Conservation (phyloP, 768 basidiomycete species). For the Rubroboletus satanas region DNA sequence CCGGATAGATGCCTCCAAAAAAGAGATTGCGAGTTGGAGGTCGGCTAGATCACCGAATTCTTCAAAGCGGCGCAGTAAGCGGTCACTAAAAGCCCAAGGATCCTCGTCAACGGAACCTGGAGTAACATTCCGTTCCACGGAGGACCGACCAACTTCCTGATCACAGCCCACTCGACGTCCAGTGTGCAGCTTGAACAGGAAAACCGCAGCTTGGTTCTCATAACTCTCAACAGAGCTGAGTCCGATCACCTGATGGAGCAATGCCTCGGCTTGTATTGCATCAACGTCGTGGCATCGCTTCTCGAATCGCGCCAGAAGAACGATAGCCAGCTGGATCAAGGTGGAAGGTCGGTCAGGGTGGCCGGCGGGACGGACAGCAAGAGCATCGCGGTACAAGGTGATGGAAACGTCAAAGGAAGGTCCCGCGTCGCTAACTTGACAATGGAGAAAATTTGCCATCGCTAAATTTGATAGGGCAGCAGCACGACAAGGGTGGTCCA, state of each 20-base stretch:
- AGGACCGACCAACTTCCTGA: not conserved
- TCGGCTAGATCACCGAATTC: too few relatives aligned
- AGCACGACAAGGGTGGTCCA: constrained; percentile 4
- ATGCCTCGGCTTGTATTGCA: not conserved
- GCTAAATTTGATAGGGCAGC: constrained; percentile 5
- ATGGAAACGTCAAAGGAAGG: not conserved
- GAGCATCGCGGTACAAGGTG: not conserved
- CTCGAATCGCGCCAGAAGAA: not conserved
- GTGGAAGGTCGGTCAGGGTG: not conserved
- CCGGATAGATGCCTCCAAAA: too few relatives aligned
- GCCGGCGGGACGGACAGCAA: too few relatives aligned
- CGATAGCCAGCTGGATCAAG: not conserved
- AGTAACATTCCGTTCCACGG: not conserved
- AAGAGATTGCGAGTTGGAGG: too few relatives aligned
- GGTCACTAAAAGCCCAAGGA: too few relatives aligned
- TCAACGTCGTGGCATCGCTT: not conserved
- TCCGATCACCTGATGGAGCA: not conserved
- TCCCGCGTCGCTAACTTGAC: not conserved
- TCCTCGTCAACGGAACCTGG: too few relatives aligned
- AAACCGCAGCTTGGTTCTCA: not conserved
- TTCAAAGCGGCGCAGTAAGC: too few relatives aligned
- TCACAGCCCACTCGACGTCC: not conserved
- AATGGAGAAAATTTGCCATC: not conserved
- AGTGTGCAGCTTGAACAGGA: not conserved
- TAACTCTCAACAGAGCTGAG: not conserved